Evolutionary conservation across 1,284 basidiomycete genomes (phyloP), one percentile per base, ranked within the genome.

Genomic region (Ceratobasidium sp.): DNA sequence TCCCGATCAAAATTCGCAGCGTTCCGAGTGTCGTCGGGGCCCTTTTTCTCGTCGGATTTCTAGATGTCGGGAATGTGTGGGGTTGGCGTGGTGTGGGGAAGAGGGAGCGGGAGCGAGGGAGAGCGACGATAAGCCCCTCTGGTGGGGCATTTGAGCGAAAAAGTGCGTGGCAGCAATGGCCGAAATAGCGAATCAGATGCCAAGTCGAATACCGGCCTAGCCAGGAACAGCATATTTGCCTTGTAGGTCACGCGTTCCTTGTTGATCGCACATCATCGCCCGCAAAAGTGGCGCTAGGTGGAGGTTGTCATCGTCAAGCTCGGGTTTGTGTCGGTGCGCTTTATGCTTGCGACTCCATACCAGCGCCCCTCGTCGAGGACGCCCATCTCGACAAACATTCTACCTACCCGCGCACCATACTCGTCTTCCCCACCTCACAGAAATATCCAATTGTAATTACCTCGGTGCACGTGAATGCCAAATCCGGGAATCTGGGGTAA

Each of bases 171-270:
- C 59, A 62, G 6, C 67, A n/a, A n/a, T n/a, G 57, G 57, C 70
- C 71, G 71, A 74, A 74, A 64, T 59, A 74, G 71, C 71, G 71
- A 74, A 74, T 74, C 71, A 74, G 71, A 28, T 61, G 71, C 48
- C 46, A 64, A 74, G 44, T 73, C 38, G 28, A 61, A 46, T 48
- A n/a, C n/a, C 42, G 44, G 64, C 17, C 17, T 59, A 62, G 54
- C 71, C 71, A 74, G 71, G 71, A 74, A 74, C 71, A 54, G 28
- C 52, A 73, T 73, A 20, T 73, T 73, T 46, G 12, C 44, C 28
- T 5, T 15, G 10, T 23, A 44, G 70, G 70, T 73, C 70, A 73
- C 70, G 70, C 59, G 59, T 62, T 20, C 26, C 28, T 28, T 38
- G 38, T 62, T 62, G 59, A 62, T 62, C 59, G 59, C 59, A 62